Evolutionary conservation across 495 filamentous ascomycete species (phyloP), one percentile per base, ranked within the genome.

Genomic region (Neurospora cerealis): DNA sequence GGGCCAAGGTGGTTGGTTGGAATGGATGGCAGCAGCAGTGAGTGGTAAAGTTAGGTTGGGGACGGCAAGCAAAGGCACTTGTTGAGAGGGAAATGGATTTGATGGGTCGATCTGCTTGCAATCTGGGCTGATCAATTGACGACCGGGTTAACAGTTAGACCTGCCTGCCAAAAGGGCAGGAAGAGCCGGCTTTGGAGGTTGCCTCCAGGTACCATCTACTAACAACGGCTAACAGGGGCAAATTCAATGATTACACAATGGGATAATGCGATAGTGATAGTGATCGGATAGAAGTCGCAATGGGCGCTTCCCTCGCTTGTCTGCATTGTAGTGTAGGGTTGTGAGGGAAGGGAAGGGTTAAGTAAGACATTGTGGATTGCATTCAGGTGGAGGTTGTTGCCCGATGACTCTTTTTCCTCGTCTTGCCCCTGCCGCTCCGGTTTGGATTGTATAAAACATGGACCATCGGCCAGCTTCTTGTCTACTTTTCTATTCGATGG

Each of bases 101-200:
- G 24, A 79, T 81, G 80, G 80, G 80, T 75, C 78, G 80, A 81
- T 79, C 72, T 73, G 70, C 69, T 13, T 75, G 75, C 73, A 80
- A 78, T 77, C 78, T 81, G 80, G 77, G 80, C 77, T 78, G 78
- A 81, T 80, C 69, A 62, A 70, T 73, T 75, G 48, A 73, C 37
- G 73, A 72, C 39, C 66, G 60, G 71, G 70, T 72, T 71, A 72
- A 79, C 73, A 81, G 15, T 66, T 66, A 34, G 54, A 34, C 54
- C 54, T 66, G 15, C 21, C 21, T 5, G 15, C 48, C 1, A 60
- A 28, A 46, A 17, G 40, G 19, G 42, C 42, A 46, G 19, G 11
- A 44, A 21, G 28, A 60, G 24, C 48, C 28, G 48, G 21, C 48
- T 60, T 7, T 7, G 5, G 48, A 66, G 54, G 28, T 34, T 32